Conservation (phyloP, 371 early-diverging fungal genomes). For the Mucor indicus region DNA sequence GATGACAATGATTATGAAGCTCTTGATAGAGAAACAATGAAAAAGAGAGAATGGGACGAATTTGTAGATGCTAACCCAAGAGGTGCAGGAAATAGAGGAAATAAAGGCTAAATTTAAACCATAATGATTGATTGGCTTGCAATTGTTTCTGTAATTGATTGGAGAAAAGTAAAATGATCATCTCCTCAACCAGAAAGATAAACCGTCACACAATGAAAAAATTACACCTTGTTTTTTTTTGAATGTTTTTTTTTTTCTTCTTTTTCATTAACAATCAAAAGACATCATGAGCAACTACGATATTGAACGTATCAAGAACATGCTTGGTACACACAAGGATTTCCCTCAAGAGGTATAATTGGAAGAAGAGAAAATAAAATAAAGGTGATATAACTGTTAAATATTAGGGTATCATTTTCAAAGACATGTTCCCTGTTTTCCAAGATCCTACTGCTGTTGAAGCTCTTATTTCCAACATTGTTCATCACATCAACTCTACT, state of each 20-base stretch:
- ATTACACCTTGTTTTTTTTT: too few species aligned
- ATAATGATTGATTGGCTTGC: too few species aligned
- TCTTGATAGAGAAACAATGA: constrained; percentile 77
- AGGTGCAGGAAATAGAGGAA: constrained; percentile 78
- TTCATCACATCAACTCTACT: constrained; percentile 72
- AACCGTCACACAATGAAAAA: too few species aligned
- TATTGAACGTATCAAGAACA: constrained; percentile 58
- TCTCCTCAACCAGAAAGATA: too few species aligned
- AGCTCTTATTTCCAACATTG: constrained; percentile 83
- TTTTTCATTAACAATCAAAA: background rate
- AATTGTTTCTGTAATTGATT: too few species aligned
- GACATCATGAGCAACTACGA: constrained; percentile 39
- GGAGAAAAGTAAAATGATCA: too few species aligned
- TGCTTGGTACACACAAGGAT: constrained; percentile 71
- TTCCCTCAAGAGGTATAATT: constrained; percentile 76
- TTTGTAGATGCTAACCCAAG: constrained; percentile 90
- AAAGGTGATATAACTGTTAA: background rate
- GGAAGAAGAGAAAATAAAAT: background rate
- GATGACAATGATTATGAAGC: constrained; percentile 85
- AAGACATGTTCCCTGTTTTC: constrained; percentile 96
- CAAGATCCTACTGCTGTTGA: constrained; percentile 92
- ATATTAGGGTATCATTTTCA: constrained; percentile 80
- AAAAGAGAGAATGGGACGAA: constrained; percentile 88
- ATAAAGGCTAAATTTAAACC: constrained; percentile 30
- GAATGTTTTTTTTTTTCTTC: background rate